Conservation (phyloP, 352 stramenopile genomes). For the Stramenopiles sp. region DNA sequence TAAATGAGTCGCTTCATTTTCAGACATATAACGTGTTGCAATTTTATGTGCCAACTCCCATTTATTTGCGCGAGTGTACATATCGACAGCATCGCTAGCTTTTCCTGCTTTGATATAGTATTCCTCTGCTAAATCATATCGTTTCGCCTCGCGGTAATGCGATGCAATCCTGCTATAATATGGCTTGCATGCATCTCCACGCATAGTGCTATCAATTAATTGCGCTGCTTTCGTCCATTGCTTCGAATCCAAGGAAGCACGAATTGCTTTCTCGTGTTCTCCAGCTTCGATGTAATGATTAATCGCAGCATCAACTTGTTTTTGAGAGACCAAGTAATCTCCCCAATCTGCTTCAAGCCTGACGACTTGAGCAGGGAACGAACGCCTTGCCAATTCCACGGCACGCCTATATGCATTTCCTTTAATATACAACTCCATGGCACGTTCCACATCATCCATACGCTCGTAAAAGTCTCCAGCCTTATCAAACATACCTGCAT, state of each 20-base stretch:
- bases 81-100: slow-evolving; percentile 65
- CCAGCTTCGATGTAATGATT: slow-evolving; percentile 88
- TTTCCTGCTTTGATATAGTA: slow-evolving; percentile 72
- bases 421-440: slow-evolving; percentile 70
- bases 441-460: slow-evolving; percentile 64
- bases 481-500: slow-evolving; percentile 68
- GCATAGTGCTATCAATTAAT: slow-evolving; percentile 53
- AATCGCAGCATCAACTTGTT: slow-evolving; percentile 84
- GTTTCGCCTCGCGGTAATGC: slow-evolving; percentile 63
- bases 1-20: slow-evolving; percentile 64
- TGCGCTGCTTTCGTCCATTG: slow-evolving; percentile 75
- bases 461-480: slow-evolving; percentile 77
- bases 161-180: slow-evolving; percentile 63
- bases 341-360: slow-evolving; percentile 72
- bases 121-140: slow-evolving; percentile 57
- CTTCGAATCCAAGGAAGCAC: slow-evolving; percentile 66
- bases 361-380: slow-evolving; percentile 67
- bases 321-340: slow-evolving; percentile 68
- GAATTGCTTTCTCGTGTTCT: slow-evolving; percentile 64
- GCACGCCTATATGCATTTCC: slow-evolving; percentile 70
- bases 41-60: slow-evolving; percentile 78
- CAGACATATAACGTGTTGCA: slow-evolving; percentile 65
- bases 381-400: slow-evolving; percentile 63
- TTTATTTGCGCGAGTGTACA: slow-evolving; percentile 73
- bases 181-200: slow-evolving; percentile 51